These are phyloP conservation scores for Paramyrothecium sp. DNA, from an alignment of 2,329 filamentous ascomycete genomes.

Conservation along the genomic window DNA sequence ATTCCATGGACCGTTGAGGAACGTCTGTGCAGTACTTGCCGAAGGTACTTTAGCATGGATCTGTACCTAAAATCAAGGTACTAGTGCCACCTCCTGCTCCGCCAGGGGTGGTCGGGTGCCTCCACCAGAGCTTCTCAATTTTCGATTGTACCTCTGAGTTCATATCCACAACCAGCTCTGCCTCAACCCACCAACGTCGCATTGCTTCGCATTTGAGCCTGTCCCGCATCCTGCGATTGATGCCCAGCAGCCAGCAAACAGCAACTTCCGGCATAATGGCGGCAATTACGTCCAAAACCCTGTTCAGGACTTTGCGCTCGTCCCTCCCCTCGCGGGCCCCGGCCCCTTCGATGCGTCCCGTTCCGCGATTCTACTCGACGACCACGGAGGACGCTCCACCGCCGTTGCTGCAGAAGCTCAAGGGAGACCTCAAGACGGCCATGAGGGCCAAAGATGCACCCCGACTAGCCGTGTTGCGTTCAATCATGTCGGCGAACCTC, in stretches of 20 bases:
- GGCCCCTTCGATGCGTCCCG: constrained; percentile 7
- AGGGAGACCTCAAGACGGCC: constrained; percentile 61
- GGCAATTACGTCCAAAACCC: constrained; percentile 8
- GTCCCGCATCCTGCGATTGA: too few relatives aligned
- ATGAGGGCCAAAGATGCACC: constrained; percentile 65
- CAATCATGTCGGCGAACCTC: constrained; percentile 66
- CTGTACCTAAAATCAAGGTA: too few relatives aligned
- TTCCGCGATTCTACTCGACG: constrained; percentile 25
- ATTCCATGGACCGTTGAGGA: too few relatives aligned
- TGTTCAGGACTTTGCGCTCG: constrained; percentile 21
- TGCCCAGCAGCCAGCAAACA: too few relatives aligned
- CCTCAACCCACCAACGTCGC: not conserved
- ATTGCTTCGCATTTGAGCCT: not conserved
- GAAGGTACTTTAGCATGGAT: too few relatives aligned
- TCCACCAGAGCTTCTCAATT: not conserved
- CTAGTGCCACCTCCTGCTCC: too few relatives aligned
- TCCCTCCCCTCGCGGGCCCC: constrained; percentile 10
- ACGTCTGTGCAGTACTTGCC: too few relatives aligned
- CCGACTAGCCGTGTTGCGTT: constrained; percentile 67
- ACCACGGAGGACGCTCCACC: constrained; percentile 35
- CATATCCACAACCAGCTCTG: not conserved
- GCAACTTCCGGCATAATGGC: not conserved
- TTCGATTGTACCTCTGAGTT: not conserved
- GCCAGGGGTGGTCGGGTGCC: not conserved
- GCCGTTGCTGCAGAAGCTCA: constrained; percentile 52